A percentile compares a stretch with the other conserved stretches of the same genome.
Evolutionary conservation across 805 yeast genomes (phyloP).

Genomic region (Wickerhamia fluorescens): DNA sequence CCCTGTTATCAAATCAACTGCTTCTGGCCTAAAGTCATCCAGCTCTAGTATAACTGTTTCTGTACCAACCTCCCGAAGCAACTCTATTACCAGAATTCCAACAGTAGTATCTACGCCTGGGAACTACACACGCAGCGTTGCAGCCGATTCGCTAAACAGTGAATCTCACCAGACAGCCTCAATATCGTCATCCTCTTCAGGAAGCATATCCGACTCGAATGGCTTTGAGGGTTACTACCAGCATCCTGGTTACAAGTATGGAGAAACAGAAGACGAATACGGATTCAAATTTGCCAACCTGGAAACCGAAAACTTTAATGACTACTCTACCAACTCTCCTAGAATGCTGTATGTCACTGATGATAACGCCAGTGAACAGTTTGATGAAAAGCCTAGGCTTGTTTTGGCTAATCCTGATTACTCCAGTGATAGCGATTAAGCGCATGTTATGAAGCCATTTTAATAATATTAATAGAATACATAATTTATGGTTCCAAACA

Average conservation of each 20-base stretch:
- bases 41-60: conserved; percentile 10
- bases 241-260: conserved; percentile 31
- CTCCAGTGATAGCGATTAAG: conserved; percentile 19
- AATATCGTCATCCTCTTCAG: conserved; percentile 20
- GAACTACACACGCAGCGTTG: conserved; percentile 13
- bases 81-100: conserved; percentile 25
- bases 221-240: conserved; percentile 40
- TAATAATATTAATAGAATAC: neutral
- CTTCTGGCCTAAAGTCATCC: conserved; percentile 6
- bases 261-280: conserved; percentile 17
- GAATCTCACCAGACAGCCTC: conserved; percentile 14
- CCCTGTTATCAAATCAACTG: conserved; percentile 2
- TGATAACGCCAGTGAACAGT: no score
- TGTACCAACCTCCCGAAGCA: conserved; percentile 14
- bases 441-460: neutral
- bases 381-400: conserved; percentile 37
- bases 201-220: conserved; percentile 21
- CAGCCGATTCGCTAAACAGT: conserved; percentile 10
- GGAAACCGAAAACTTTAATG: conserved; percentile 6
- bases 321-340: no score
- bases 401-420: conserved; percentile 54
- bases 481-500: no score
- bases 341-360: no score
- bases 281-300: conserved; percentile 4
- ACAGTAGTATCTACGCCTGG: conserved; percentile 19